phyloP scores from a whole-genome alignment of 352 stramenopile genomes.

The Phytophthora agathidicida region DNA sequence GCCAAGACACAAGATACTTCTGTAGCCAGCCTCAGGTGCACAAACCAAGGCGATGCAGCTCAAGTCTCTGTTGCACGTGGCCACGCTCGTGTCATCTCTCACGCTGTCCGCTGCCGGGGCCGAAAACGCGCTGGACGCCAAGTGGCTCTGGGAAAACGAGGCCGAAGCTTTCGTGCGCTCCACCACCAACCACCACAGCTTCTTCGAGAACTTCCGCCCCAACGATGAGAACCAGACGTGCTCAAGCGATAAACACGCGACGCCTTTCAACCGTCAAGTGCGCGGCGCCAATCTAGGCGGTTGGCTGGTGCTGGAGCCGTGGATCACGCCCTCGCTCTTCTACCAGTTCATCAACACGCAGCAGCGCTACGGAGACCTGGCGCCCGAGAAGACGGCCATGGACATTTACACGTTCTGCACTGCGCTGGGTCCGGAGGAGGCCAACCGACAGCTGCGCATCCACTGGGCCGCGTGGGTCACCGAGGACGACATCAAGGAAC shows the following conservation, averaged over 20 bases:
- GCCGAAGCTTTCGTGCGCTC: constrained; percentile 44
- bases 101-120: neutral
- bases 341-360: constrained; percentile 59
- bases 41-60: constrained; percentile 10
- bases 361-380: constrained; percentile 70
- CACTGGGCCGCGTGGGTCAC: constrained; percentile 95
- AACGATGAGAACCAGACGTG: constrained; percentile 41
- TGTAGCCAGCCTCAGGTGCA: too few relatives aligned
- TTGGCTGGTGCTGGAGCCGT: constrained; percentile 35
- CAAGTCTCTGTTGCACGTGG: neutral
- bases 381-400: constrained; percentile 87
- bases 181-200: constrained; percentile 26
- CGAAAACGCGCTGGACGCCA: constrained; percentile 26
- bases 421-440: constrained; percentile 64
- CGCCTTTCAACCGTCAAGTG: constrained; percentile 30
- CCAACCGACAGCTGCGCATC: constrained; percentile 90
- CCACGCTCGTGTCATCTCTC: constrained; percentile 1
- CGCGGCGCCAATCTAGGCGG: constrained; percentile 30
- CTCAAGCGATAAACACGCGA: constrained; percentile 31
- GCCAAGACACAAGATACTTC: constrained; percentile 1
- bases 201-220: constrained; percentile 59
- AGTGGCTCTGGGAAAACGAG: constrained; percentile 69
- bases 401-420: constrained; percentile 90
- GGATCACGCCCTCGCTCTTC: constrained; percentile 35
- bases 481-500: constrained; percentile 28